These are phyloP conservation scores for Colletotrichum sp. DNA, from an alignment of 2,329 filamentous ascomycete genomes.

Conservation along the genomic window DNA sequence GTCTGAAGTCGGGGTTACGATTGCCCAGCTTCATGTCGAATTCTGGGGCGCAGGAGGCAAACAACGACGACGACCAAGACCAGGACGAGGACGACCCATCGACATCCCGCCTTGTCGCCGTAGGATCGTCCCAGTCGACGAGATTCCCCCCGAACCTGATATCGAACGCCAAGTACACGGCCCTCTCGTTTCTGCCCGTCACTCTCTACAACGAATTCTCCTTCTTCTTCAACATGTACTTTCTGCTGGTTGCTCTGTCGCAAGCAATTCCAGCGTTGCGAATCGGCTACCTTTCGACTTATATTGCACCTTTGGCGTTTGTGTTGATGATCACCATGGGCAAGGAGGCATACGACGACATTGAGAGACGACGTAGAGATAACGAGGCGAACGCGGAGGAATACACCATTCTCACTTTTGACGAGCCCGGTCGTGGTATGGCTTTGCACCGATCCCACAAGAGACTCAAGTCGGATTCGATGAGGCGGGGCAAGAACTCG, in stretches of 20 bases:
- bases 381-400: conserved; percentile 93
- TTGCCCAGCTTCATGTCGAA: conserved; percentile 72
- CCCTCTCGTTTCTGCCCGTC: conserved; percentile 89
- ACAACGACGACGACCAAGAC: conserved; percentile 49
- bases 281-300: conserved; percentile 94
- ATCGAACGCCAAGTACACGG: conserved; percentile 97
- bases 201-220: conserved; percentile 99
- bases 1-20: conserved; percentile 59
- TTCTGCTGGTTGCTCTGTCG: conserved; percentile 91
- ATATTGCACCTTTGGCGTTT: conserved; percentile 90
- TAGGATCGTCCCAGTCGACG: conserved; percentile 74
- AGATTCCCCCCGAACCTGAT: conserved; percentile 90
- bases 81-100: conserved; percentile 67
- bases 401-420: conserved; percentile 79
- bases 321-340: conserved; percentile 91
- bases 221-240: conserved; percentile 99
- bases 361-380: conserved; percentile 83
- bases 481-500: conserved; percentile 40
- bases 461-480: conserved; percentile 51
- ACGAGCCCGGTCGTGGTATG: conserved; percentile 51
- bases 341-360: conserved; percentile 95
- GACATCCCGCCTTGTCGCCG: conserved; percentile 75
- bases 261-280: conserved; percentile 88
- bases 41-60: conserved; percentile 32
- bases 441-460: conserved; percentile 40